Base-by-base conservation (phyloP, 2,329 filamentous ascomycete species). In the Diaporthe helianthi region DNA sequence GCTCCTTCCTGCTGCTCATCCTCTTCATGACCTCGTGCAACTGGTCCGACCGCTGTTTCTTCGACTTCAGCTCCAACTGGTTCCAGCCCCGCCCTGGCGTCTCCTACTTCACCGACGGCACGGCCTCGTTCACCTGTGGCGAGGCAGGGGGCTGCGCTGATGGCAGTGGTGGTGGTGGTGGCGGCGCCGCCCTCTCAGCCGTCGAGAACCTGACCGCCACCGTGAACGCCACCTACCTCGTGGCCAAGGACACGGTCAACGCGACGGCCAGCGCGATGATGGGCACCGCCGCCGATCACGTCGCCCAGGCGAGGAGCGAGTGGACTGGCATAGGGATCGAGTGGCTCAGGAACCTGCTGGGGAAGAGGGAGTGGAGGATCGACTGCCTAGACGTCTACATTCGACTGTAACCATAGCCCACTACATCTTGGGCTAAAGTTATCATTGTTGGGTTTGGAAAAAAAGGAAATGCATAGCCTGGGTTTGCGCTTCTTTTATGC, bases 51-150 rank as follows among this genome's bases (percentile, higher is more conserved):
- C 89, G 90, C 66, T 96, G 93, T 79, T 96, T 98, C 83, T 96
- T 98, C 84, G 95, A 98, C 83, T 92, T 98, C 76, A 87, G 84
- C 78, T 92, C 90, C 76, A 93, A 97, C 82, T 98, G 94, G 95
- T 98, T 98, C 80, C 90, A 94, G 74, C 91, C 94, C n/a, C 87
- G 93, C 17, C 83, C 85, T 69, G 74, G 83, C 79, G 74, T 81
- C 70, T 72, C 78, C 74, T 73, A 78, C 71, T 63, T 76, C 36
- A 64, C 75, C 71, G 74, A 80, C 71, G 69, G 72, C 63, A 70
- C 47, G 52, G 55, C 53, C 29, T 68, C 67, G 22, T 26, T 64
- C 47, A 54, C 52, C 10, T 29, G 47, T 41, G 41, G 41, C 26
- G 58, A 63, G 52, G 65, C 31, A 29, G 64, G 51, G 7, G 64